Base-by-base conservation (phyloP, 495 filamentous ascomycete species). In the Penicillium cinerascens region DNA sequence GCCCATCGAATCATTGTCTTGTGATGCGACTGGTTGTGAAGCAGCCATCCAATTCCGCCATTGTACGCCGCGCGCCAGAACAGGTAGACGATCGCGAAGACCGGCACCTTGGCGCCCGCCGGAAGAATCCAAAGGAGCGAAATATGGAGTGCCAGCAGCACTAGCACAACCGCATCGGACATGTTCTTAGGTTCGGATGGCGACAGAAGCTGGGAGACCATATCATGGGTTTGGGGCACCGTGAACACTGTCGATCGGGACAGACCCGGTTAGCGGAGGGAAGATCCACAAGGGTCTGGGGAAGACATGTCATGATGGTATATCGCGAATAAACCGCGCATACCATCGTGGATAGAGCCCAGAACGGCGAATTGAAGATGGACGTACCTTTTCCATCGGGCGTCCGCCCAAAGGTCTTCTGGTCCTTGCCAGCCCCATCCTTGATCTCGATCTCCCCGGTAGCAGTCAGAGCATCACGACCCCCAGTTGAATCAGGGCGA, bases 61-160 rank as follows among this genome's bases (percentile, higher is more conserved):
- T 98, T 98, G 76, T 98, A 98, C 21, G 83, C 83, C 26, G 85
- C 78, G 56, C 93, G 79, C 93, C 93, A 98, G 76, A 96, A 96
- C 25, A 95, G 70, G 68, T 95, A 97, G 54, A 89, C 70, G 53
- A 79, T 69, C 11, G 88, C 89, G 60, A 95, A 91, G 47, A 91
- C 74, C 21, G 91, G 89, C 10, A 85, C 74, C 56, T 85, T 86
- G 42, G 84, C 70, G 17, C 71, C 68, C 37, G 71, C 63, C 2
- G 93, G 92, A 22, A 97, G 80, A 17, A 76, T 54, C 68, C 84
- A 95, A 18, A 92, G 80, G 11, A 82, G 71, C 23, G 85, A 60
- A 54, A 95, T 85, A 59, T 95, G 87, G 22, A 79, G 62, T 33
- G 78, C 88, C 26, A 98, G 75, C 27, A 95, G 79, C n/a, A 80